Evolutionary conservation across 2,329 filamentous ascomycete species (phyloP).

Genomic region (Aspergillus texensis): DNA sequence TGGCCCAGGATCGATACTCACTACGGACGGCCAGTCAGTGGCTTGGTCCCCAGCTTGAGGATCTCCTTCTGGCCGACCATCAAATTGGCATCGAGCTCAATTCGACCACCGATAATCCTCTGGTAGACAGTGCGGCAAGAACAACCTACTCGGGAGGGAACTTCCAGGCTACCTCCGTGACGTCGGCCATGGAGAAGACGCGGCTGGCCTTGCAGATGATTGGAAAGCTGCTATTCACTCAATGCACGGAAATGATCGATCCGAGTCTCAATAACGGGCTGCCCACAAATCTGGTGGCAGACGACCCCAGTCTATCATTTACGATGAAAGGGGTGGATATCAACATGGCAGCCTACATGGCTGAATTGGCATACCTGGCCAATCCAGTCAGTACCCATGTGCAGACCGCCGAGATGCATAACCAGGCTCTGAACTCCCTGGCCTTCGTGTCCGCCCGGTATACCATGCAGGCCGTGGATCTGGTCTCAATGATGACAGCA

Average conservation of each 20-base stretch:
- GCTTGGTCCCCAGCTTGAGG: conserved; percentile 67
- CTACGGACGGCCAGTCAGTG: conserved; percentile 67
- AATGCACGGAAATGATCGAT: conserved; percentile 65
- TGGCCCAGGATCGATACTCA: conserved; percentile 66
- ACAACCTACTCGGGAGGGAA: conserved; percentile 64
- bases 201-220: conserved; percentile 53
- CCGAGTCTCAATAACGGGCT: conserved; percentile 60
- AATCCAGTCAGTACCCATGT: conserved; percentile 64
- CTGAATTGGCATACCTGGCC: conserved; percentile 64
- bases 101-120: conserved; percentile 66
- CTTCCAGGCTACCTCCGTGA: conserved; percentile 65
- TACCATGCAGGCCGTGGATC: conserved; percentile 57
- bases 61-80: conserved; percentile 58
- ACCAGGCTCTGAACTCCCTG: conserved; percentile 67
- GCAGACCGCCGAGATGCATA: conserved; percentile 66
- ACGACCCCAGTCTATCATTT: conserved; percentile 61
- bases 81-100: conserved; percentile 65
- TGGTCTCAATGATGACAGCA: conserved; percentile 59
- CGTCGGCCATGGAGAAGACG: conserved; percentile 65
- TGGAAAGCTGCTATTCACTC: conserved; percentile 64
- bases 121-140: conserved; percentile 52
- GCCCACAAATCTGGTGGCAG: conserved; percentile 61
- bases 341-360: conserved; percentile 63
- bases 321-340: conserved; percentile 67
- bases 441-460: conserved; percentile 62